Percentiles rank a stretch among this genome's conserved stretches.
Conservation (phyloP, 352 stramenopile species). For the Pythium biforme region DNA sequence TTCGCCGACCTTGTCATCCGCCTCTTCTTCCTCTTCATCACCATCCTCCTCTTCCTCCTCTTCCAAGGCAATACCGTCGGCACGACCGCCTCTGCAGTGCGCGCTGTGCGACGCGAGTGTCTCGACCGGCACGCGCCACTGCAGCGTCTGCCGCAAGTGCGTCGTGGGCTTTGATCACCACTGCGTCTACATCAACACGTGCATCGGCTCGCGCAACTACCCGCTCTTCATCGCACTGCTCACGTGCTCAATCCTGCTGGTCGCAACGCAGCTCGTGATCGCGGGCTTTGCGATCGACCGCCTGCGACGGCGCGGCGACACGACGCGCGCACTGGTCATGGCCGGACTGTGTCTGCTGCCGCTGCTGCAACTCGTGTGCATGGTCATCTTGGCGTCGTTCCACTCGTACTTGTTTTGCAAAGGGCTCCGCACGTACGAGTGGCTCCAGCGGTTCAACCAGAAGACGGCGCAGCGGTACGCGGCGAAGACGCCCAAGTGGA, state of each 20-base stretch:
- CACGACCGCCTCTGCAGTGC: slow-evolving; percentile 30
- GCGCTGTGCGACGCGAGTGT: slow-evolving; percentile 45
- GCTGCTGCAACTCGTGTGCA: slow-evolving; percentile 52
- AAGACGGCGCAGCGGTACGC: slow-evolving; percentile 14
- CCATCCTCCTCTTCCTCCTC: slow-evolving; percentile 10
- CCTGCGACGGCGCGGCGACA: slow-evolving; percentile 11
- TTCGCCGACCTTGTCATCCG: slow-evolving; percentile 6
- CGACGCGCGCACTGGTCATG: slow-evolving; percentile 17
- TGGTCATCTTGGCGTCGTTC: slow-evolving; percentile 58
- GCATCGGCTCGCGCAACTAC: slow-evolving; percentile 82
- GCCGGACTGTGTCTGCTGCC: slow-evolving; percentile 36
- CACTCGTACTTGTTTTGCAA: slow-evolving; percentile 60
- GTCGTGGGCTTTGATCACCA: slow-evolving; percentile 94
- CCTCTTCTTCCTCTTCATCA: slow-evolving; percentile 4
- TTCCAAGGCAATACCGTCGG: neutral
- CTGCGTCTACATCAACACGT: slow-evolving; percentile 95
- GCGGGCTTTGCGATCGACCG: slow-evolving; percentile 41
- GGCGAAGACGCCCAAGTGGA: slow-evolving; percentile 21
- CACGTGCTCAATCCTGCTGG: slow-evolving; percentile 50
- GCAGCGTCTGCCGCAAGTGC: slow-evolving; percentile 93
- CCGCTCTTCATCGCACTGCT: slow-evolving; percentile 58
- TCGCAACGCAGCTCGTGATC: slow-evolving; percentile 55
- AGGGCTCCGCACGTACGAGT: slow-evolving; percentile 56
- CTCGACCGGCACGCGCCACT: slow-evolving; percentile 68
- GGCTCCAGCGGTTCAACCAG: slow-evolving; percentile 37